Conservation (phyloP, 768 basidiomycete species). For the Lentinula edodes region DNA sequence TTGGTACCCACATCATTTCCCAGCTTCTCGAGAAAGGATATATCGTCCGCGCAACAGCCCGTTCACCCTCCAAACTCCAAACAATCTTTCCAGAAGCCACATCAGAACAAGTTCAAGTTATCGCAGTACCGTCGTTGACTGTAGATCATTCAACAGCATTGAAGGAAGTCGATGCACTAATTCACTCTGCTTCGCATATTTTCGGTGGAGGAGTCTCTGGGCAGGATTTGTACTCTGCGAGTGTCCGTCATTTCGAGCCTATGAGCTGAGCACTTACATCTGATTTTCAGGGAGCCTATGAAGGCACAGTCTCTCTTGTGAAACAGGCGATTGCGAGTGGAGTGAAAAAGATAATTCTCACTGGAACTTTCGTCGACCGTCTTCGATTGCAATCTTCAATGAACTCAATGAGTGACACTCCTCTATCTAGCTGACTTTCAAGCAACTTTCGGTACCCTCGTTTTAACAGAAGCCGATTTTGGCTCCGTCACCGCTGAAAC, state of each 20-base stretch:
- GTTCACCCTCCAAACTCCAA: not conserved
- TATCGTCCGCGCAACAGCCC: slow-evolving; percentile 5
- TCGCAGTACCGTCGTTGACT: slow-evolving; percentile 1
- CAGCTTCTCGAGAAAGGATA: slow-evolving; percentile 6
- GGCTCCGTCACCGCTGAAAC: slow-evolving; percentile 7
- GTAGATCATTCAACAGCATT: slow-evolving; percentile 11
- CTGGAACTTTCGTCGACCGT: slow-evolving; percentile 6
- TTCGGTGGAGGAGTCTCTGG: not conserved
- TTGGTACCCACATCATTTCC: slow-evolving; percentile 1
- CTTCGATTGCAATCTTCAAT: not conserved
- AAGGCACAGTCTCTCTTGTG: slow-evolving; percentile 4
- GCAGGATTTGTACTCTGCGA: slow-evolving; percentile 6
- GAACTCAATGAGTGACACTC: not conserved
- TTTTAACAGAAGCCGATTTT: slow-evolving; percentile 5
- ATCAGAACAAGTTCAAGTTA: slow-evolving; percentile 1
- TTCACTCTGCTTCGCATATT: slow-evolving; percentile 4
- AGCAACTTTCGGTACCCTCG: not conserved
- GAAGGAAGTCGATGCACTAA: slow-evolving; percentile 11
- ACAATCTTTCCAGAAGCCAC: slow-evolving; percentile 5
- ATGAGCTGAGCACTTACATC: too few relatives aligned
- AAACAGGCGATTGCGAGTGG: slow-evolving; percentile 9
- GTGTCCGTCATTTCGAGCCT: not conserved
- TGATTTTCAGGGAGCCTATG: too few relatives aligned
- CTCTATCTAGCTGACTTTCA: not conserved
- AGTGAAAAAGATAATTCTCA: slow-evolving; percentile 9